Conservation (phyloP, 2,329 filamentous ascomycete species). For the Plectosphaerella cucumerina region DNA sequence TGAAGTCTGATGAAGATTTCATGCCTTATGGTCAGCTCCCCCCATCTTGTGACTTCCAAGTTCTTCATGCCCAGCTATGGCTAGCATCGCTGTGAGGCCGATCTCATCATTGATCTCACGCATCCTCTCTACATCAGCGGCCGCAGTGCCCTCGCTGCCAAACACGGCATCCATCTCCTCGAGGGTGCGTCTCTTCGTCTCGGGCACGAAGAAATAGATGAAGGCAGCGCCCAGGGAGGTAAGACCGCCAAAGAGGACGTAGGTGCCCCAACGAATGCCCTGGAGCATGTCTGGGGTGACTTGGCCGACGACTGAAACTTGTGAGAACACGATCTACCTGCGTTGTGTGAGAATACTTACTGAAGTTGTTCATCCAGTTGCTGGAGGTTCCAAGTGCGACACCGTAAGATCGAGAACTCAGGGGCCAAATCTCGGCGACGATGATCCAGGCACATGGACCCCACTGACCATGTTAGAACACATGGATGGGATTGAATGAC, state of each 20-base stretch:
- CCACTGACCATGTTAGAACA: slow-evolving; percentile 15
- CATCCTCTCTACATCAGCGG: slow-evolving; percentile 66
- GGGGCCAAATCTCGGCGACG: slow-evolving; percentile 45
- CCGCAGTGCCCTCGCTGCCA: slow-evolving; percentile 49
- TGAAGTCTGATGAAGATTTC: too few species aligned
- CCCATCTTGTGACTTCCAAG: not conserved
- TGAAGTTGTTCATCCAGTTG: slow-evolving; percentile 42
- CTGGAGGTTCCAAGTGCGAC: slow-evolving; percentile 46
- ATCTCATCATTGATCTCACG: slow-evolving; percentile 68
- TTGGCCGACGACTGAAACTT: slow-evolving; percentile 33
- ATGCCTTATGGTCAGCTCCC: too few species aligned
- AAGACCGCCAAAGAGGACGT: slow-evolving; percentile 54
- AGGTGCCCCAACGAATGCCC: slow-evolving; percentile 45
- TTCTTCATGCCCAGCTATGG: not conserved
- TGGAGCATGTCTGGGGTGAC: slow-evolving; percentile 51
- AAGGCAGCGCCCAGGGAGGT: slow-evolving; percentile 42
- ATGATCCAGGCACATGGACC: slow-evolving; percentile 28
- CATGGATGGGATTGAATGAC: not conserved
- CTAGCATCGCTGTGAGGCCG: slow-evolving; percentile 46
- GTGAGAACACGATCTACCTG: not conserved
- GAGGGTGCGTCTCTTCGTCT: slow-evolving; percentile 50
- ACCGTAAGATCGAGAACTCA: slow-evolving; percentile 58
- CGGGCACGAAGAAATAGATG: slow-evolving; percentile 50
- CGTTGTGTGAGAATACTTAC: not conserved
- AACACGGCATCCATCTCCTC: slow-evolving; percentile 52